Percentiles rank a stretch among this genome's conserved stretches.
Conservation (phyloP, 768 basidiomycete genomes). For the Tylopilus felleus region DNA sequence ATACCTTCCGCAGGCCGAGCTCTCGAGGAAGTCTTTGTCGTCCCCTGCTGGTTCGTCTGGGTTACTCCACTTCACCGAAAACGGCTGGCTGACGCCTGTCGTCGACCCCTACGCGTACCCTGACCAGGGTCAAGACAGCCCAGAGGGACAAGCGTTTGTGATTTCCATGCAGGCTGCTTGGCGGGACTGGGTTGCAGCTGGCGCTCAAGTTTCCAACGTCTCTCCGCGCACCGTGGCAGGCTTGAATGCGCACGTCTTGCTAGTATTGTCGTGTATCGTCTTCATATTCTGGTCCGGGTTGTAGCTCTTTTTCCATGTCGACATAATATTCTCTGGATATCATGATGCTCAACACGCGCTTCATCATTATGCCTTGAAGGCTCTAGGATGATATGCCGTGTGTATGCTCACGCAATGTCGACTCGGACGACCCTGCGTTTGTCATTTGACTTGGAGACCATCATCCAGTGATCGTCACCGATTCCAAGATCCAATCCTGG, state of each 20-base stretch:
- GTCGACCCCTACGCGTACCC: conserved; percentile 64
- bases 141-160: conserved; percentile 81
- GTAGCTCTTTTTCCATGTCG: background rate
- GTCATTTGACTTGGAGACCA: too few species aligned
- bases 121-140: conserved; percentile 48
- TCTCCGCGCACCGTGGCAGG: background rate
- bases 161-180: conserved; percentile 72
- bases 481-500: too few species aligned
- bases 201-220: conserved; percentile 49
- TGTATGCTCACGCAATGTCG: too few species aligned
- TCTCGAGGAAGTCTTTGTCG: conserved; percentile 41
- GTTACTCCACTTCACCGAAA: conserved; percentile 47
- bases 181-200: conserved; percentile 65
- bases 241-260: background rate
- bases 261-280: background rate
- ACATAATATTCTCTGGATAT: background rate
- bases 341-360: too few species aligned
- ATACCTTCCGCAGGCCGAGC: conserved; percentile 57
- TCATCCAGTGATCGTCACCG: too few species aligned
- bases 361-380: background rate
- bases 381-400: too few species aligned
- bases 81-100: conserved; percentile 72
- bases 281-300: background rate
- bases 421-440: too few species aligned
- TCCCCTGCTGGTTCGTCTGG: conserved; percentile 13